phyloP scores from a whole-genome alignment of 768 basidiomycete genomes.

The Leccinum olivaceopallidum region DNA sequence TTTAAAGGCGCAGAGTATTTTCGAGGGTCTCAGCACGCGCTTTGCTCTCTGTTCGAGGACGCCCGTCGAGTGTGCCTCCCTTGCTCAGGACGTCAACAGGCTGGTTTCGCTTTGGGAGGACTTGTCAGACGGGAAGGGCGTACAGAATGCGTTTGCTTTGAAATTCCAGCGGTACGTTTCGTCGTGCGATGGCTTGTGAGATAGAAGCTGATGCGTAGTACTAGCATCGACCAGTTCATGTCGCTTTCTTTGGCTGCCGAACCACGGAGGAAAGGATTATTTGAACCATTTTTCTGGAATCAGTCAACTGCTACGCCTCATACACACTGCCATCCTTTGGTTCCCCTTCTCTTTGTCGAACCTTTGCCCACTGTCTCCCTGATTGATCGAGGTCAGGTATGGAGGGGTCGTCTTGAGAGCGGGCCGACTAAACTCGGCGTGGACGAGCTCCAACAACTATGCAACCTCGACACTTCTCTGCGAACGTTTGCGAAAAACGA shows the following conservation, averaged over 20 bases:
- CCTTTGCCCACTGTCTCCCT: slow-evolving; percentile 66
- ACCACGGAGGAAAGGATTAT: slow-evolving; percentile 69
- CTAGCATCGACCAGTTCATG: slow-evolving; percentile 76
- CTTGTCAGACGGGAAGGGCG: slow-evolving; percentile 39
- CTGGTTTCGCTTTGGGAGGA: slow-evolving; percentile 61
- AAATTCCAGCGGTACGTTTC: slow-evolving; percentile 64
- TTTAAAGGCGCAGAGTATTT: slow-evolving; percentile 42
- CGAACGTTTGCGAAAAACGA: slow-evolving; percentile 28
- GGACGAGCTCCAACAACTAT: slow-evolving; percentile 61
- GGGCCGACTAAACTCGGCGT: slow-evolving; percentile 45
- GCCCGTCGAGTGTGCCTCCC: slow-evolving; percentile 38
- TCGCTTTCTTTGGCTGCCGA: slow-evolving; percentile 75
- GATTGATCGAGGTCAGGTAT: slow-evolving; percentile 63
- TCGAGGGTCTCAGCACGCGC: slow-evolving; percentile 50
- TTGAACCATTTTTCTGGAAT: slow-evolving; percentile 78
- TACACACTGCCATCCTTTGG: slow-evolving; percentile 46
- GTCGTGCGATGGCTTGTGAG: neutral
- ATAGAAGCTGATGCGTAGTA: neutral
- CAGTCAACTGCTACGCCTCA: slow-evolving; percentile 39
- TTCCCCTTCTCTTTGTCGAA: slow-evolving; percentile 76
- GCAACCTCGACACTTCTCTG: slow-evolving; percentile 48
- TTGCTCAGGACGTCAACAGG: slow-evolving; percentile 46
- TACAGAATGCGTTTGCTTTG: slow-evolving; percentile 41
- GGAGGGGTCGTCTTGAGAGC: slow-evolving; percentile 71
- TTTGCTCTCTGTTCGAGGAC: slow-evolving; percentile 54